Base-by-base conservation (phyloP, 176 grass and related monocot genomes). In the Hordeum vulgare region DNA sequence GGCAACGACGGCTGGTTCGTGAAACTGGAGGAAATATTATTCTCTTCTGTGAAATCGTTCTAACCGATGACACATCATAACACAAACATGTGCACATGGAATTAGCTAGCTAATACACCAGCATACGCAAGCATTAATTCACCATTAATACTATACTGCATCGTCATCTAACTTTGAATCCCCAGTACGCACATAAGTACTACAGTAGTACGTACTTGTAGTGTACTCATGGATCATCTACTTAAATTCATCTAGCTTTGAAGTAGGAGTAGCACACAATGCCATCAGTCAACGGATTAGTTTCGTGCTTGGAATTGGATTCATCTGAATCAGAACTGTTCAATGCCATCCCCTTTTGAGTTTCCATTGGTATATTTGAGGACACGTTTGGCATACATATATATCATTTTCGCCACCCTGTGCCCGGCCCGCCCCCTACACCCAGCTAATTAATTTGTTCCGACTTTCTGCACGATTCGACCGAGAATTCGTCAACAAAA, bases 401-500 rank as follows among this genome's bases (percentile, higher is more conserved):
- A 44, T 45, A 44, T 73, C 63, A 26, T 85, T 85, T 77, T 73
- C 84, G 27, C 31, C 81, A 20, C 23, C 68, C 70, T 25, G 13
- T 25, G 13, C 37, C 24, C 21, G n/a, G 34, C 13, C 20, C 20
- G 41, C 11, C 28, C 28, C 10, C 17, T 23, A 11, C 58, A 11
- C 57, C 34, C 34, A 61, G 18, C 11, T 35, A 64, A 71, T 70
- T 61, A 61, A 10, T 49, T 29, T 73, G 14, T 53, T 81, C 78
- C 29, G 39, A 53, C 71, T 72, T 89, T 90, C 12, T 26, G 44
- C 64, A 35, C 58, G 36, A 67, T 29, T 82, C 47, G 3, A 27
- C 47, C 47, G 8, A 28, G 17, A 86, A 78, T 47, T 82, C 72
- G 73, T 86, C 88, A 86, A 66, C 83, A 57, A 66, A 65, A 69